phyloP scores from a whole-genome alignment of 257 asterid species.

The Solanum etuberosum region DNA sequence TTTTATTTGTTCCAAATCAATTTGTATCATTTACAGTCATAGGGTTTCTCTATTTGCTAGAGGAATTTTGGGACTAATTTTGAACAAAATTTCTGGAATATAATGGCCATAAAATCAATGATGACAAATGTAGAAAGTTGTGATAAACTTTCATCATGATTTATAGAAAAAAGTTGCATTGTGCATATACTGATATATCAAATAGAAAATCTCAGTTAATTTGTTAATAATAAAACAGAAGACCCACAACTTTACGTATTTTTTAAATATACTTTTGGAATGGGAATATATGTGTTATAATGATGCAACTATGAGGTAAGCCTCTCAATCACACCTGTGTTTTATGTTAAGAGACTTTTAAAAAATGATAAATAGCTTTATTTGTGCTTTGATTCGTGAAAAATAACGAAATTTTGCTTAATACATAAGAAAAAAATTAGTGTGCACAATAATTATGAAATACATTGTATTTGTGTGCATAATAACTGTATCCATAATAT shows the following conservation, averaged over 20 bases:
- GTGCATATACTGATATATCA: neutral
- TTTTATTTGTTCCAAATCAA: neutral
- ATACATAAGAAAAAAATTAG: too few relatives aligned
- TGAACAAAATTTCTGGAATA: neutral
- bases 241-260: neutral
- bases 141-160: neutral
- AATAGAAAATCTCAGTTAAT: neutral
- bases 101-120: neutral
- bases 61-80: neutral
- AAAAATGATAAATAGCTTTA: too few relatives aligned
- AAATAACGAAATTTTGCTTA: too few relatives aligned
- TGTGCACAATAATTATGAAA: too few relatives aligned
- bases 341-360: neutral
- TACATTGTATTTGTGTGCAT: too few relatives aligned
- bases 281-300: neutral
- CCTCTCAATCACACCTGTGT: neutral
- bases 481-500: too few relatives aligned
- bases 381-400: too few relatives aligned
- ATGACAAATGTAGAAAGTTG: neutral
- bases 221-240: neutral
- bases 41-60: neutral
- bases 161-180: neutral
- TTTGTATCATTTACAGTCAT: neutral
- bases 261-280: neutral
- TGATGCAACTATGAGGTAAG: conserved; percentile 2